Conservation (phyloP, 1,284 basidiomycete species). For the Amylostereum areolatum region DNA sequence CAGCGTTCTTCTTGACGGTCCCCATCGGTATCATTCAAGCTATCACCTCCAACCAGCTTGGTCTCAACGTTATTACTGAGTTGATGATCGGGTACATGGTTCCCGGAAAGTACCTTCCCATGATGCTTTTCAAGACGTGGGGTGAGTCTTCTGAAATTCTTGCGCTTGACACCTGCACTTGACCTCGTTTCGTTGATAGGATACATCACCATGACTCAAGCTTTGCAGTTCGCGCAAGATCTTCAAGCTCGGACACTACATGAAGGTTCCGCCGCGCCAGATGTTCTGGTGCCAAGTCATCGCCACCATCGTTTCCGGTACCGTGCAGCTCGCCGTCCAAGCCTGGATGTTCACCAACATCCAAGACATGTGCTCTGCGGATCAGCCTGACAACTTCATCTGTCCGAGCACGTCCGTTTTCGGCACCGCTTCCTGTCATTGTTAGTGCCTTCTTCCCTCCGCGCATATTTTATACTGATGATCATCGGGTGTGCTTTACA, state of each 20-base stretch:
- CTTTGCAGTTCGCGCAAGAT: conserved; percentile 14
- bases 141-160: background rate
- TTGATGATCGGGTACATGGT: conserved; percentile 45
- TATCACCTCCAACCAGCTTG: conserved; percentile 37
- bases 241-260: conserved; percentile 50
- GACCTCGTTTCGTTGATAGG: conserved; percentile 20
- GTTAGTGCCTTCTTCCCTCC: conserved; percentile 10
- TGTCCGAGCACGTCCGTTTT: conserved; percentile 1
- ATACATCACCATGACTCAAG: conserved; percentile 47
- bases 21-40: conserved; percentile 52
- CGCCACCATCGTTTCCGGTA: conserved; percentile 41
- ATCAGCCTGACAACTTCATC: conserved; percentile 33
- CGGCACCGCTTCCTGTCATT: conserved; percentile 1
- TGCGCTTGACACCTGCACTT: background rate
- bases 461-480: background rate
- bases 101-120: conserved; percentile 49
- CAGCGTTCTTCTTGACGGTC: conserved; percentile 39
- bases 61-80: conserved; percentile 42
- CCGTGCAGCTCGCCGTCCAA: conserved; percentile 39
- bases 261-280: conserved; percentile 44
- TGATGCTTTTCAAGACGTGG: conserved; percentile 52
- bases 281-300: conserved; percentile 47
- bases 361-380: conserved; percentile 32
- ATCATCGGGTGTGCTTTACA: background rate
- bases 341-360: conserved; percentile 41